Conservation (phyloP, 2,329 filamentous ascomycete genomes). For the Saccharata proteae region DNA sequence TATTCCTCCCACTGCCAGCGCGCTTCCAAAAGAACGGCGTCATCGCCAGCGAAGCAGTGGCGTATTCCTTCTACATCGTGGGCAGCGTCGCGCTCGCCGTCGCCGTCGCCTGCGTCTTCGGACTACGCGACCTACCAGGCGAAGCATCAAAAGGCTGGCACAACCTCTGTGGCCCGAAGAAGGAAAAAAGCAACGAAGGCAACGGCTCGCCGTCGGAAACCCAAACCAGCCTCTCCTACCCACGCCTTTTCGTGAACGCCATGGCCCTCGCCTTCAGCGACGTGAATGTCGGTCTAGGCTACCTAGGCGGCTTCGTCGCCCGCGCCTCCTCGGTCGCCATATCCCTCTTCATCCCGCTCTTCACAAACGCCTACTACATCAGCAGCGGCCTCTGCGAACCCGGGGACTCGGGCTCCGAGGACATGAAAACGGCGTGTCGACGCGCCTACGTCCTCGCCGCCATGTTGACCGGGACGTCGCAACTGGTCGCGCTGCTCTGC, state of each 20-base stretch:
- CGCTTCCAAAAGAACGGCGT: constrained; percentile 63
- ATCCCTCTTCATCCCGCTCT: constrained; percentile 86
- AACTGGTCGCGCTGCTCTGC: constrained; percentile 71
- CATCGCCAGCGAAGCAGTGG: constrained; percentile 61
- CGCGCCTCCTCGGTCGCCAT: constrained; percentile 91
- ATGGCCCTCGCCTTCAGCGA: constrained; percentile 57
- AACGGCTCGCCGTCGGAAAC: constrained; percentile 3
- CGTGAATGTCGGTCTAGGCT: constrained; percentile 70
- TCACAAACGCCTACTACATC: constrained; percentile 84
- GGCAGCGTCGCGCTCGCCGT: constrained; percentile 59
- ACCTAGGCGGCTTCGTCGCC: constrained; percentile 82
- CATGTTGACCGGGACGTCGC: constrained; percentile 77
- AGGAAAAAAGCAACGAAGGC: background rate
- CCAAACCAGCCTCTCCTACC: constrained; percentile 45
- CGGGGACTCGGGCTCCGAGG: constrained; percentile 32
- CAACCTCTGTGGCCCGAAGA: constrained; percentile 21
- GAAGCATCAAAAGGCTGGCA: constrained; percentile 67
- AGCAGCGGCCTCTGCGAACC: constrained; percentile 61
- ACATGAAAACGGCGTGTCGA: constrained; percentile 75
- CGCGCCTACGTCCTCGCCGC: constrained; percentile 80
- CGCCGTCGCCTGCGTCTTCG: constrained; percentile 64
- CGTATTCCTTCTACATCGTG: constrained; percentile 80
- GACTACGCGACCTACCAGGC: constrained; percentile 54
- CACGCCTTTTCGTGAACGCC: constrained; percentile 28
- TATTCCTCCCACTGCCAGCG: constrained; percentile 82